Conservation (phyloP, 441 rosid genomes). For the Aquilaria agallochum region DNA sequence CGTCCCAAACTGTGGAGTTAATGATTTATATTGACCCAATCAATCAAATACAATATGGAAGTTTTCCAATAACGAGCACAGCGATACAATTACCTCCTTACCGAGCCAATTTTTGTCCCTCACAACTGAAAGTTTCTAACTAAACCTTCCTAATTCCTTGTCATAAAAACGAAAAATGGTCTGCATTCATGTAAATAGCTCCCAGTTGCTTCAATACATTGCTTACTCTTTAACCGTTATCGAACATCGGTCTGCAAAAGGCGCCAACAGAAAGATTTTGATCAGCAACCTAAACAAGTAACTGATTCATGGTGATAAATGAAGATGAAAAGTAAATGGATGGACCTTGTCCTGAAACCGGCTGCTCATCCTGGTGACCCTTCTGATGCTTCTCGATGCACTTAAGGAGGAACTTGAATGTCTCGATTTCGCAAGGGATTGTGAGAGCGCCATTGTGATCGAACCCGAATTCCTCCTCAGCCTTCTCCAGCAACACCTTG, state of each 20-base stretch:
- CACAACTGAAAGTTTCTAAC: slow-evolving; percentile 27
- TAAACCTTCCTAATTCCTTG: slow-evolving; percentile 25
- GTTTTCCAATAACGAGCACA: slow-evolving; percentile 15
- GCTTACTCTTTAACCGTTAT: slow-evolving; percentile 20
- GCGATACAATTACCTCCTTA: slow-evolving; percentile 3
- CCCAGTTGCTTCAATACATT: slow-evolving; percentile 20
- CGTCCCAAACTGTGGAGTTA: no score
- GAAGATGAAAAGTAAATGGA: neutral
- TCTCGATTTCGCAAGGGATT: slow-evolving; percentile 92
- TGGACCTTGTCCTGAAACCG: slow-evolving; percentile 18
- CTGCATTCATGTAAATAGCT: slow-evolving; percentile 21
- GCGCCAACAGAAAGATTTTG: neutral
- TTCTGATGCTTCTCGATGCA: slow-evolving; percentile 67
- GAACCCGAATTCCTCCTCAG: slow-evolving; percentile 88
- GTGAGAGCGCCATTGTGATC: slow-evolving; percentile 78
- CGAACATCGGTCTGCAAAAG: slow-evolving; percentile 33
- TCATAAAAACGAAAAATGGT: slow-evolving; percentile 8
- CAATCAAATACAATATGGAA: slow-evolving; percentile 13
- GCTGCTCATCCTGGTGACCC: slow-evolving; percentile 31
- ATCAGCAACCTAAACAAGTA: neutral
- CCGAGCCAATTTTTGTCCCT: slow-evolving; percentile 9
- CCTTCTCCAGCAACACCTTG: slow-evolving; percentile 77
- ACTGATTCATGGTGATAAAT: neutral
- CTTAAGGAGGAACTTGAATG: slow-evolving; percentile 77
- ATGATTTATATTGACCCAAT: no score